A percentile compares a stretch with the other conserved stretches of the same genome.
Conservation (phyloP, 306 rosid species). For the Macrotyloma uniflorum region DNA sequence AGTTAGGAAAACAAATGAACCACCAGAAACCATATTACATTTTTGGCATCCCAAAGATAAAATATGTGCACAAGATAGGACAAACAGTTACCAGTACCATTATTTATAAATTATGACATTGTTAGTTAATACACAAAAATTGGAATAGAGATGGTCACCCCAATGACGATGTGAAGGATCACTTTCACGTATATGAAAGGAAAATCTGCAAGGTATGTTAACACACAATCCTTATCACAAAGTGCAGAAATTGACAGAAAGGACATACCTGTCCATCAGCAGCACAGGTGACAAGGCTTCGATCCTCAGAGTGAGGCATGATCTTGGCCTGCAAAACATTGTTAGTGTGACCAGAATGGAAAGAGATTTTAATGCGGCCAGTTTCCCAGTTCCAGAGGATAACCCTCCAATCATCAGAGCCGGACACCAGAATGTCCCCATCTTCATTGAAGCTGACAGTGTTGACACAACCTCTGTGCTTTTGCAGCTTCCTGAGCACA, state of each 20-base stretch:
- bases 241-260: neutral
- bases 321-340: constrained; percentile 84
- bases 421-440: constrained; percentile 80
- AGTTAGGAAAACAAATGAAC: neutral
- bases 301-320: constrained; percentile 79
- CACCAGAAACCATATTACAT: neutral
- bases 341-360: constrained; percentile 68
- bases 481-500: constrained; percentile 57
- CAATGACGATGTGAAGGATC: no score
- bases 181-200: neutral
- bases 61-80: neutral
- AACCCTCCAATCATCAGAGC: constrained; percentile 81
- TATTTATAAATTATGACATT: neutral
- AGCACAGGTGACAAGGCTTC: constrained; percentile 79
- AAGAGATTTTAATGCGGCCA: constrained; percentile 56
- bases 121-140: neutral
- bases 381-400: constrained; percentile 89
- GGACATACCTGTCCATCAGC: constrained; percentile 89
- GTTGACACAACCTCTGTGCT: constrained; percentile 86
- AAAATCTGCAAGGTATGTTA: neutral
- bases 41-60: neutral
- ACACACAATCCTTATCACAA: neutral
- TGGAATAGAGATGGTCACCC: neutral
- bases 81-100: neutral
- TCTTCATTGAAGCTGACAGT: constrained; percentile 77